These are phyloP conservation scores for Fusarium verticillioides DNA, from an alignment of 2,329 filamentous ascomycete genomes.

Conservation along the genomic window DNA sequence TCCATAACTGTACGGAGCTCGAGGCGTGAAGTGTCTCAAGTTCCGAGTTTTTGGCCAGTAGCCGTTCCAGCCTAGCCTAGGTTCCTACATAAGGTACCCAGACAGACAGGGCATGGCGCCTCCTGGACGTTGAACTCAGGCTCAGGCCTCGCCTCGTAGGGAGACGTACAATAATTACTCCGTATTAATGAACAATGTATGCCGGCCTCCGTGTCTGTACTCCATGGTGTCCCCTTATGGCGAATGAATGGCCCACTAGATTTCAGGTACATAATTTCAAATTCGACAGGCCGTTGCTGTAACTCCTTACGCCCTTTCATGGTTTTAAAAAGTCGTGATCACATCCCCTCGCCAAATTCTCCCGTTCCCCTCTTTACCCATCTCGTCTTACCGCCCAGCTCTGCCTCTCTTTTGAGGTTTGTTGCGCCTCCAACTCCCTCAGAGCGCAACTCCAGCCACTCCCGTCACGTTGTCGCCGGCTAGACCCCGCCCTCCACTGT, in stretches of 20 bases:
- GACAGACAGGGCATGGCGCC: slow-evolving; percentile 21
- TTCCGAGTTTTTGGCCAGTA: slow-evolving; percentile 5
- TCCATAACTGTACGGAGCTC: slow-evolving; percentile 23
- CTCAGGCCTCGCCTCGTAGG: slow-evolving; percentile 21
- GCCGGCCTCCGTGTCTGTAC: neutral
- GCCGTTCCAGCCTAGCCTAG: neutral
- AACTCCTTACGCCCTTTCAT: slow-evolving; percentile 6
- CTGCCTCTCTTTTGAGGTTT: slow-evolving; percentile 12
- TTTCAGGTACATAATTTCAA: slow-evolving; percentile 37
- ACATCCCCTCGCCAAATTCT: slow-evolving; percentile 3
- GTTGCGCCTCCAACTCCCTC: slow-evolving; percentile 31
- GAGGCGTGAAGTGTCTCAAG: slow-evolving; percentile 38
- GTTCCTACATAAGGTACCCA: neutral
- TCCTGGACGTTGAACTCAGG: slow-evolving; percentile 18
- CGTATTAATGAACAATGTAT: slow-evolving; percentile 25
- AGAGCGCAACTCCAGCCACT: slow-evolving; percentile 42
- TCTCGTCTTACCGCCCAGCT: slow-evolving; percentile 29
- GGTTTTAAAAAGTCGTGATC: slow-evolving; percentile 13
- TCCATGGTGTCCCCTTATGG: slow-evolving; percentile 25
- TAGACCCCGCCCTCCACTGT: slow-evolving; percentile 44
- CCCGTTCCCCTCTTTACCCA: slow-evolving; percentile 4
- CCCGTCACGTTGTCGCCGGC: slow-evolving; percentile 44
- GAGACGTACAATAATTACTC: slow-evolving; percentile 33
- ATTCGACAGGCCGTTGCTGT: slow-evolving; percentile 8
- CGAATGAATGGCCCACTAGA: slow-evolving; percentile 32